Conservation (phyloP, 108 stramenopile genomes). For the Conticribra weissflogii region DNA sequence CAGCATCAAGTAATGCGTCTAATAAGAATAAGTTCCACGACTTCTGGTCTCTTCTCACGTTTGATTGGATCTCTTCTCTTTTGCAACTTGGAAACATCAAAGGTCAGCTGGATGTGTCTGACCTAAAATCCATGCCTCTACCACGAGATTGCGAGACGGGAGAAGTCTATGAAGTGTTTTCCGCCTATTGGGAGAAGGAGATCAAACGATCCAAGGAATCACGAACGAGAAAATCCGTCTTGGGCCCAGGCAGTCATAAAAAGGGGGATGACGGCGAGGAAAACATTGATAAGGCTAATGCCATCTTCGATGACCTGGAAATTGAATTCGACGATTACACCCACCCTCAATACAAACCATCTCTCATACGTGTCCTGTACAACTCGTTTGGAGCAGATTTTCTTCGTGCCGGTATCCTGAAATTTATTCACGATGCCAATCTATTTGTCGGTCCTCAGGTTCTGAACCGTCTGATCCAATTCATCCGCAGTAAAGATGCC, state of each 20-base stretch:
- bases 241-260: conserved; percentile 1
- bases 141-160: conserved; percentile 61
- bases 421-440: conserved; percentile 85
- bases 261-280: conserved; percentile 5
- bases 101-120: conserved; percentile 66
- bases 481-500: conserved; percentile 61
- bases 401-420: conserved; percentile 66
- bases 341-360: conserved; percentile 34
- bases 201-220: conserved; percentile 9
- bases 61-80: conserved; percentile 79
- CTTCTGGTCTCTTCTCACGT: conserved; percentile 62
- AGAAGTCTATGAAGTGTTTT: conserved; percentile 48
- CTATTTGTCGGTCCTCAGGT: conserved; percentile 91
- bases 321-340: not conserved
- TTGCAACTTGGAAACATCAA: conserved; percentile 65
- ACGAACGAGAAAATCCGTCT: not conserved
- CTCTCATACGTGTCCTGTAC: conserved; percentile 57
- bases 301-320: not conserved
- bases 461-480: conserved; percentile 76
- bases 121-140: conserved; percentile 69
- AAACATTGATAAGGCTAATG: not conserved
- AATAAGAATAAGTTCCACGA: not conserved
- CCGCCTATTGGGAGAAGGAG: conserved; percentile 64
- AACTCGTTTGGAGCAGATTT: conserved; percentile 78
- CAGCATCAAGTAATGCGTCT: not conserved